phyloP scores from a whole-genome alignment of 1,139 yeast genomes.

The Nematodospora anomalae region DNA sequence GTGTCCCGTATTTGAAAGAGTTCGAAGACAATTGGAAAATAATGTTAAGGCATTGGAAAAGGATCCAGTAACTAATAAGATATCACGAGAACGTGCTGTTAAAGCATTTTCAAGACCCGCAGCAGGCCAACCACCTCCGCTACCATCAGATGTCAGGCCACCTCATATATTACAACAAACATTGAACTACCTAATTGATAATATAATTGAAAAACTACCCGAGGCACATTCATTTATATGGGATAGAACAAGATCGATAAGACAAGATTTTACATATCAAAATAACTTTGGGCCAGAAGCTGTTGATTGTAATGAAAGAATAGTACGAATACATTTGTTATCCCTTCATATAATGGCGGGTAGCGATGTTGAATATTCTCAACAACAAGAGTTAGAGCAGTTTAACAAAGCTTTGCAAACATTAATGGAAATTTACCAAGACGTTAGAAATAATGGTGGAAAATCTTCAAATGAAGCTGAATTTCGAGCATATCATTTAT shows the following conservation, averaged over 20 bases:
- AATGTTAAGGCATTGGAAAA: conserved; percentile 81
- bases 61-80: conserved; percentile 61
- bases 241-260: conserved; percentile 97
- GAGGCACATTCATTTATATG: conserved; percentile 90
- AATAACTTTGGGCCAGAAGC: conserved; percentile 94
- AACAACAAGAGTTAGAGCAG: conserved; percentile 95
- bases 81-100: conserved; percentile 65
- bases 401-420: conserved; percentile 90
- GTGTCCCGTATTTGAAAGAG: conserved; percentile 95
- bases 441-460: conserved; percentile 70
- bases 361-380: conserved; percentile 73
- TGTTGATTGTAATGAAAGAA: conserved; percentile 86
- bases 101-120: conserved; percentile 97
- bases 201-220: conserved; percentile 66
- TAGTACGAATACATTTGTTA: conserved; percentile 83
- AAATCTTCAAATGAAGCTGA: conserved; percentile 85
- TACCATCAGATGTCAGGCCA: conserved; percentile 97
- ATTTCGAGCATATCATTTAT: conserved; percentile 81
- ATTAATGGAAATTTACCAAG: conserved; percentile 81
- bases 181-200: conserved; percentile 66
- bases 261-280: conserved; percentile 97
- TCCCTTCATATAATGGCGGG: conserved; percentile 88
- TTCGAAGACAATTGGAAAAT: conserved; percentile 83
- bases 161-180: conserved; percentile 71
- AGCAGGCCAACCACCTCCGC: conserved; percentile 97